Conservation (phyloP, 805 yeast genomes). For the Metschnikowia kofuensis region DNA sequence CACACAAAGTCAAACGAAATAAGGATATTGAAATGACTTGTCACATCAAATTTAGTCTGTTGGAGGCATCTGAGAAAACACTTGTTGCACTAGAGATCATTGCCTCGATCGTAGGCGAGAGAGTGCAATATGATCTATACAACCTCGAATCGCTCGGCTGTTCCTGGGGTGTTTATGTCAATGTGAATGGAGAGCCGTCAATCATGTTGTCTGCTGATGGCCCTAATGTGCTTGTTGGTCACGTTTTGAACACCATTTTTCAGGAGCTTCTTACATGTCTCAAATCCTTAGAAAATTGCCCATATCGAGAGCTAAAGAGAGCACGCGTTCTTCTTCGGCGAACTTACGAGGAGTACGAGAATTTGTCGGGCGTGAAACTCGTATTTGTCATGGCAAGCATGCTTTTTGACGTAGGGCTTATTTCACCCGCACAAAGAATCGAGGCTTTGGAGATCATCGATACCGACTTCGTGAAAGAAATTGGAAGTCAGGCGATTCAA, state of each 20-base stretch:
- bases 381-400: slow-evolving; percentile 50
- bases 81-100: slow-evolving; percentile 54
- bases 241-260: slow-evolving; percentile 33
- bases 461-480: slow-evolving; percentile 27
- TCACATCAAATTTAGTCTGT: slow-evolving; percentile 45
- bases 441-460: slow-evolving; percentile 54
- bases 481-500: slow-evolving; percentile 26
- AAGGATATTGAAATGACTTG: slow-evolving; percentile 2
- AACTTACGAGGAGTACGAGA: slow-evolving; percentile 43
- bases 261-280: slow-evolving; percentile 26
- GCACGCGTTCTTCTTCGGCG: slow-evolving; percentile 48
- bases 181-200: slow-evolving; percentile 52
- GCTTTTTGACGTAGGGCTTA: slow-evolving; percentile 53
- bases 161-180: slow-evolving; percentile 55
- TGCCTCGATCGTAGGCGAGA: slow-evolving; percentile 43
- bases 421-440: slow-evolving; percentile 53
- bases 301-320: slow-evolving; percentile 36
- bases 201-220: slow-evolving; percentile 56
- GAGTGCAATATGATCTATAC: slow-evolving; percentile 44
- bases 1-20: background rate
- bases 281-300: slow-evolving; percentile 6
- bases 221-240: slow-evolving; percentile 36
- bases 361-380: slow-evolving; percentile 44
- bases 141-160: slow-evolving; percentile 54
- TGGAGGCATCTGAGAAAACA: slow-evolving; percentile 30